These are phyloP conservation scores for Aspergillus neoniger DNA, from an alignment of 2,329 filamentous ascomycete genomes.

Conservation along the genomic window DNA sequence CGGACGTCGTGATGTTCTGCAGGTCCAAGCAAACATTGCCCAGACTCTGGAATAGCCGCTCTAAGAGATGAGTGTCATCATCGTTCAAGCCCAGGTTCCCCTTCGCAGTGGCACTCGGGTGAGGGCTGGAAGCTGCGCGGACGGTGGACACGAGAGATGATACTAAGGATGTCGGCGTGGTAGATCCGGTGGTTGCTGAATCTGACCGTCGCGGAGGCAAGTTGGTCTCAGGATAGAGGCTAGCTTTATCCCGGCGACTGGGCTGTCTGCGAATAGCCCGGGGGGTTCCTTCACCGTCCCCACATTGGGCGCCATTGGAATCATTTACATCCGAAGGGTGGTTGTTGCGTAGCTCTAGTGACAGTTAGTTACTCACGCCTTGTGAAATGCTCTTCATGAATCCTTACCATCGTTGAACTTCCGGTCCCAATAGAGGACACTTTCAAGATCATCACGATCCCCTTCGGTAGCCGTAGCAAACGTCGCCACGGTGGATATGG, in stretches of 20 bases:
- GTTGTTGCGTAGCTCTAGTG: constrained; percentile 30
- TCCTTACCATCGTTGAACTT: constrained; percentile 38
- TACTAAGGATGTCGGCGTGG: constrained; percentile 35
- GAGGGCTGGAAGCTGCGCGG: constrained; percentile 34
- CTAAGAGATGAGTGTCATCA: constrained; percentile 59
- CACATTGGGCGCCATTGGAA: constrained; percentile 17
- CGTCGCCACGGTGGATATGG: constrained; percentile 61
- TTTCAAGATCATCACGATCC: constrained; percentile 43
- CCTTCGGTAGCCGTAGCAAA: constrained; percentile 66
- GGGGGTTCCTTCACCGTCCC: constrained; percentile 26
- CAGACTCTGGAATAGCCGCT: constrained; percentile 55
- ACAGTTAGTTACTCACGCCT: background rate
- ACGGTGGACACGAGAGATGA: constrained; percentile 44
- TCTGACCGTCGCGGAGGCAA: constrained; percentile 32
- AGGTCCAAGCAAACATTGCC: constrained; percentile 54
- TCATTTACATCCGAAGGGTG: constrained; percentile 20
- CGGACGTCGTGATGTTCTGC: constrained; percentile 51
- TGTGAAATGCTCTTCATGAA: background rate
- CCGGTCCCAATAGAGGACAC: constrained; percentile 42
- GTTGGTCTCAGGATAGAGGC: constrained; percentile 18
- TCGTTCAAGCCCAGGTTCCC: constrained; percentile 45
- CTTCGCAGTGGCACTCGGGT: constrained; percentile 22
- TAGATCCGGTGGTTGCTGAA: constrained; percentile 29
- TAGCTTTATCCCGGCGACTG: background rate
- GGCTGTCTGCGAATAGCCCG: constrained; percentile 22